phyloP scores from a whole-genome alignment of 2,329 filamentous ascomycete genomes.

The Neofusicoccum cordaticola region DNA sequence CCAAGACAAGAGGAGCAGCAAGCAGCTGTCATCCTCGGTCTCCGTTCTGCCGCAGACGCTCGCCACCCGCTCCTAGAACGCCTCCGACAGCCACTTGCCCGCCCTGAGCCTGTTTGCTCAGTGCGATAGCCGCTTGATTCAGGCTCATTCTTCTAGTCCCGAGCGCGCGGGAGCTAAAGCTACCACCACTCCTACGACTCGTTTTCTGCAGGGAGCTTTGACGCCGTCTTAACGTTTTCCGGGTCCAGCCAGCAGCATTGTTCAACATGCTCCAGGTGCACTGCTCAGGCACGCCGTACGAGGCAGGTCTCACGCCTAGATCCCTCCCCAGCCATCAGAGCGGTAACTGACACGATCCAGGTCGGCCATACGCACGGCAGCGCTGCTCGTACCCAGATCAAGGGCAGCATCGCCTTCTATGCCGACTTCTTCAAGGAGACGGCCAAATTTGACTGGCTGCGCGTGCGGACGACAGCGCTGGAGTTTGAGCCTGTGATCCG shows the following conservation, averaged over 20 bases:
- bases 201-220: neutral
- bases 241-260: neutral
- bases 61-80: too few species aligned
- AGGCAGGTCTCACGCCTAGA: slow-evolving; percentile 27
- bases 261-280: slow-evolving; percentile 39
- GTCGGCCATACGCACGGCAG: slow-evolving; percentile 50
- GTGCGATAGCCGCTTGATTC: neutral
- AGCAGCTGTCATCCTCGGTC: neutral
- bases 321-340: neutral
- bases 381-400: slow-evolving; percentile 39
- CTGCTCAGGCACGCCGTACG: slow-evolving; percentile 43
- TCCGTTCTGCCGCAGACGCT: neutral
- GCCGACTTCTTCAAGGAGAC: slow-evolving; percentile 46
- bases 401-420: slow-evolving; percentile 48
- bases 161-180: neutral
- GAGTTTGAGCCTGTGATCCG: slow-evolving; percentile 48
- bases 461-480: slow-evolving; percentile 46
- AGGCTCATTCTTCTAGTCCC: neutral
- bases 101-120: neutral
- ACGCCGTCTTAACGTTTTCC: neutral
- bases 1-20: neutral
- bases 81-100: too few species aligned
- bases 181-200: neutral
- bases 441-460: slow-evolving; percentile 46
- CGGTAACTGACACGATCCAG: slow-evolving; percentile 20